Evolutionary conservation across 805 yeast species (phyloP).

Genomic region (Pichia phayaonensis): DNA sequence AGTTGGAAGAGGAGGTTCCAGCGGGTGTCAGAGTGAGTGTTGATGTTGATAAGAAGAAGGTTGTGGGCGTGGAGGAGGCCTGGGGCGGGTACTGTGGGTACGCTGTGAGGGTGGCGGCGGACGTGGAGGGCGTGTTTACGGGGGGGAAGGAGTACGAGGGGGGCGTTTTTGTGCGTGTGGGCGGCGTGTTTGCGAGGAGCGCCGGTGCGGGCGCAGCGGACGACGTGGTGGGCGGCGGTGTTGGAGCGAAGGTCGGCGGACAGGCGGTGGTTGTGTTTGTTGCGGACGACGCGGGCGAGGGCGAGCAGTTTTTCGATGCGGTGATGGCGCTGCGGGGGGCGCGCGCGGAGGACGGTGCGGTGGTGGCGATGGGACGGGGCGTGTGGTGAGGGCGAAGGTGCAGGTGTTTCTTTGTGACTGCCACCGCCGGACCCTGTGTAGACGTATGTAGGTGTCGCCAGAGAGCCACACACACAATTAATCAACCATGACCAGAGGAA

Average conservation of each 20-base stretch:
- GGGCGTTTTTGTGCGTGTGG: conserved; percentile 58
- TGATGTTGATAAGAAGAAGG: conserved; percentile 48
- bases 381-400: too few relatives aligned
- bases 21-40: conserved; percentile 76
- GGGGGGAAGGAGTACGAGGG: conserved; percentile 58
- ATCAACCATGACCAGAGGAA: conserved; percentile 17
- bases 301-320: too few relatives aligned
- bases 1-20: conserved; percentile 61
- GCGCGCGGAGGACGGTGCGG: not conserved
- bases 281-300: too few relatives aligned
- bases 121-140: conserved; percentile 60
- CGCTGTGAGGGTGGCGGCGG: conserved; percentile 58
- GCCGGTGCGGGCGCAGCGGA: not conserved
- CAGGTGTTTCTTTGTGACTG: not conserved
- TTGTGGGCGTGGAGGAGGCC: conserved; percentile 67
- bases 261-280: not conserved
- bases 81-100: conserved; percentile 64
- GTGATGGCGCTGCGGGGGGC: too few relatives aligned
- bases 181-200: conserved; percentile 20
- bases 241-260: too few relatives aligned
- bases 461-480: too few relatives aligned
- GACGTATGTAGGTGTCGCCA: too few relatives aligned
- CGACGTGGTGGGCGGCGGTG: not conserved
- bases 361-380: not conserved
- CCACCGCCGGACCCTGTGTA: too few relatives aligned